phyloP scores from a whole-genome alignment of 495 filamentous ascomycete species.

The Glarea lozoyensis region DNA sequence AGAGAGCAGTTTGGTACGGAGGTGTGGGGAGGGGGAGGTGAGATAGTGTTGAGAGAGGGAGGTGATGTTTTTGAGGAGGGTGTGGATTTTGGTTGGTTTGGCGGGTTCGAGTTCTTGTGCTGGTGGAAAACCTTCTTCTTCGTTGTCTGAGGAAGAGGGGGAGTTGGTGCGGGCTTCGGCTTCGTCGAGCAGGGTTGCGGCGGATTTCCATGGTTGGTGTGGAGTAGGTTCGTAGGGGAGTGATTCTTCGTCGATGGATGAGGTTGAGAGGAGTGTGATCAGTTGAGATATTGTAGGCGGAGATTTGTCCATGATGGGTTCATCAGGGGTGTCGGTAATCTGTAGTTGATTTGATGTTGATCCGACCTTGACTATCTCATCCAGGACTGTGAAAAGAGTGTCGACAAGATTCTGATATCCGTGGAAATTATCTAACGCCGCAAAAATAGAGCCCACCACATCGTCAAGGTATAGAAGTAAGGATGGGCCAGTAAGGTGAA shows the following conservation, averaged over 20 bases:
- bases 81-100: slow-evolving; percentile 44
- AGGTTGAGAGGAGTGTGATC: slow-evolving; percentile 25
- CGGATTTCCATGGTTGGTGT: slow-evolving; percentile 22
- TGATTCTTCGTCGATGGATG: slow-evolving; percentile 24
- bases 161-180: slow-evolving; percentile 2
- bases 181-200: slow-evolving; percentile 21
- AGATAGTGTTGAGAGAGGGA: slow-evolving; percentile 74
- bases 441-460: slow-evolving; percentile 80
- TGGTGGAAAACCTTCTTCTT: slow-evolving; percentile 11
- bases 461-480: slow-evolving; percentile 89
- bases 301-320: slow-evolving; percentile 24
- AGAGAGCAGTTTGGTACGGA: slow-evolving; percentile 67
- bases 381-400: slow-evolving; percentile 72
- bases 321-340: slow-evolving; percentile 25
- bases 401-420: slow-evolving; percentile 85
- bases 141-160: slow-evolving; percentile 34
- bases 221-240: slow-evolving; percentile 25
- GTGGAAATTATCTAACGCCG: slow-evolving; percentile 84
- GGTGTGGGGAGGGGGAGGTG: slow-evolving; percentile 67
- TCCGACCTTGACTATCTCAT: slow-evolving; percentile 73
- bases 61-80: slow-evolving; percentile 57
- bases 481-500: slow-evolving; percentile 70
- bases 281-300: slow-evolving; percentile 22
- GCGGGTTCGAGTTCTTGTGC: slow-evolving; percentile 30
- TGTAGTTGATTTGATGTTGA: slow-evolving; percentile 53